phyloP scores from a whole-genome alignment of 2,329 filamentous ascomycete genomes.

The Ascosphaera apis region DNA sequence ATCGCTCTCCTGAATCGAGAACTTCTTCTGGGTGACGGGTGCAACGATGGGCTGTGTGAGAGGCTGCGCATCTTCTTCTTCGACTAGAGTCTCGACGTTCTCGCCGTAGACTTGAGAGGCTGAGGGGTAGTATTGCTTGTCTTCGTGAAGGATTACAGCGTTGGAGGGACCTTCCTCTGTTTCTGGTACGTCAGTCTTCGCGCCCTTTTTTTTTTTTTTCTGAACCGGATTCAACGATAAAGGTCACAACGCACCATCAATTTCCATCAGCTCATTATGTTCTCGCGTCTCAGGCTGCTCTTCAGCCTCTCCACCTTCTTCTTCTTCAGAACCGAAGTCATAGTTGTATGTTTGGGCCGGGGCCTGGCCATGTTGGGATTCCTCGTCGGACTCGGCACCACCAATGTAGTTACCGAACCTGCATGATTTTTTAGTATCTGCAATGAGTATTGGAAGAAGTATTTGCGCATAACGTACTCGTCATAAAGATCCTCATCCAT shows the following conservation, averaged over 20 bases:
- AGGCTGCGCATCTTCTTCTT: constrained; percentile 91
- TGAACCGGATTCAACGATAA: not conserved
- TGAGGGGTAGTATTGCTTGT: constrained; percentile 99
- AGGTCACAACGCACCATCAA: constrained; percentile 43
- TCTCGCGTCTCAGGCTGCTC: constrained; percentile 41
- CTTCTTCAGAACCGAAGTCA: constrained; percentile 44
- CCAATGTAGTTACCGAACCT: constrained; percentile 98
- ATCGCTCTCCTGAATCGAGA: constrained; percentile 77
- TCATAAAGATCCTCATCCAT: constrained; percentile 98
- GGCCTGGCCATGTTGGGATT: constrained; percentile 49
- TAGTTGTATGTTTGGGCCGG: constrained; percentile 60
- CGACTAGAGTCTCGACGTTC: constrained; percentile 85
- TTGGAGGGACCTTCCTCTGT: constrained; percentile 70
- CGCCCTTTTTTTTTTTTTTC: too few relatives aligned
- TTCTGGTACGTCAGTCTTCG: too few relatives aligned
- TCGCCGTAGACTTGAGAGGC: constrained; percentile 85
- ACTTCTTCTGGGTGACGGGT: constrained; percentile 85
- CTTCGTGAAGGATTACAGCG: constrained; percentile 91
- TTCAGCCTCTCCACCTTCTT: constrained; percentile 36
- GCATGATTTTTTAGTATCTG: constrained; percentile 2
- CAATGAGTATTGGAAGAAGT: constrained; percentile 1
- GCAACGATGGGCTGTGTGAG: constrained; percentile 82
- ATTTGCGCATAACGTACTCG: constrained; percentile 35
- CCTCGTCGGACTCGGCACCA: constrained; percentile 78
- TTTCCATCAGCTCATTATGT: constrained; percentile 87